A percentile compares a stretch with the other conserved stretches of the same genome.
phyloP scores from a whole-genome alignment of 78 protist species.

The Planoprotostelium fungivorum region DNA sequence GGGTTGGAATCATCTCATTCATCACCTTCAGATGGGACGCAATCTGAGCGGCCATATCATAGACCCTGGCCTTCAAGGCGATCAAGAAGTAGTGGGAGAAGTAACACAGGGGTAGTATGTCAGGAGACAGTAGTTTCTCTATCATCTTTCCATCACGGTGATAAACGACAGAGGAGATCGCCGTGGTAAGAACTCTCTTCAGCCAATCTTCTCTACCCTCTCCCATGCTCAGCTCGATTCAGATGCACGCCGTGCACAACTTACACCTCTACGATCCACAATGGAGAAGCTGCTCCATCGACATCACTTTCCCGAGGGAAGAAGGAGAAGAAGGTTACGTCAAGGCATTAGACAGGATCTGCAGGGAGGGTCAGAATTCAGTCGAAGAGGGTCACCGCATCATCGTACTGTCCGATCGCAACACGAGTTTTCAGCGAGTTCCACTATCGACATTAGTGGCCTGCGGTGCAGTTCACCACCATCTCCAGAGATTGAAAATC shows the following conservation, averaged over 20 bases:
- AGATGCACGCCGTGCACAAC: constrained; percentile 21
- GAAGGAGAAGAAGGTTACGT: constrained; percentile 32
- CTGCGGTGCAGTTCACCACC: constrained; percentile 80
- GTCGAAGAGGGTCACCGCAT: constrained; percentile 42
- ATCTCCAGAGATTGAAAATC: constrained; percentile 41
- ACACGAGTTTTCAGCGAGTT: constrained; percentile 4
- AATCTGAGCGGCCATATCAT: too few species aligned
- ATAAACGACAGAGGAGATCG: too few species aligned
- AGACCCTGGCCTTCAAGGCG: too few species aligned
- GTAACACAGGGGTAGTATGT: too few species aligned
- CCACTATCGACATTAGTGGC: constrained; percentile 66
- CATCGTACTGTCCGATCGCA: constrained; percentile 65
- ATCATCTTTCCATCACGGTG: too few species aligned
- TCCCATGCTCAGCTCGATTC: constrained; percentile 54
- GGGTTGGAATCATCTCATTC: too few species aligned
- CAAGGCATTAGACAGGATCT: constrained; percentile 31
- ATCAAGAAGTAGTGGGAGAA: too few species aligned
- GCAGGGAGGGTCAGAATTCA: constrained; percentile 25
- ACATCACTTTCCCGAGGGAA: constrained; percentile 34
- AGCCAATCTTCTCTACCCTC: constrained; percentile 33
- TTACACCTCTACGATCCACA: not conserved
- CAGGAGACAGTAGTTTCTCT: too few species aligned
- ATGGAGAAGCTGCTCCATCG: constrained; percentile 27
- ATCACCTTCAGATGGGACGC: too few species aligned
- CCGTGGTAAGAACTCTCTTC: too few species aligned